Percentiles rank a stretch among this genome's conserved stretches.
Evolutionary conservation across 2,329 filamentous ascomycete genomes (phyloP).

Genomic region (Rhytidhysteron rufulum): DNA sequence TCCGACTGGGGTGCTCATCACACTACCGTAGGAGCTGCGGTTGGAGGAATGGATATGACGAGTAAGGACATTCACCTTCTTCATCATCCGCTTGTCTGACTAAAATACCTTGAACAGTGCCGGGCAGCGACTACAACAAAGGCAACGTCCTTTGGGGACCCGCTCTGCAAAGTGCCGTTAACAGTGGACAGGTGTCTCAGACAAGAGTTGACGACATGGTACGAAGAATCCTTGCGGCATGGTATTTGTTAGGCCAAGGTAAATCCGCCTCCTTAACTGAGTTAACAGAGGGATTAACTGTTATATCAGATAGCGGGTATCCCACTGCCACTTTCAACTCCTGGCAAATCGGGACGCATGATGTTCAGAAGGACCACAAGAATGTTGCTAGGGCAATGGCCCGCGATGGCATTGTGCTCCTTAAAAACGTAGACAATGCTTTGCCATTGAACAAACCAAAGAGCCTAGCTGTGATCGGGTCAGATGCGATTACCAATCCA

Average conservation of each 20-base stretch:
- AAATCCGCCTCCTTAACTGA: too few relatives aligned
- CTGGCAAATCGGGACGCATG: conserved; percentile 38
- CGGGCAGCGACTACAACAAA: conserved; percentile 36
- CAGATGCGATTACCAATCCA: conserved; percentile 73
- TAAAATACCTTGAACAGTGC: too few relatives aligned
- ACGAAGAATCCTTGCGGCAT: conserved; percentile 44
- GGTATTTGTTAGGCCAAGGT: conserved; percentile 49
- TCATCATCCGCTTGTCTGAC: too few relatives aligned
- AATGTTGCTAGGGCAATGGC: conserved; percentile 40
- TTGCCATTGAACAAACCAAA: conserved; percentile 66
- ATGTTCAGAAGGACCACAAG: conserved; percentile 40
- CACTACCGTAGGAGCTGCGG: conserved; percentile 41
- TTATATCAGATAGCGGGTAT: conserved; percentile 43
- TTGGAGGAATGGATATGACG: conserved; percentile 51
- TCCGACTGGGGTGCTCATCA: conserved; percentile 44
- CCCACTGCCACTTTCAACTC: conserved; percentile 44
- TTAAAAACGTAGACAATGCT: conserved; percentile 63
- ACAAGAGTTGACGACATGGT: conserved; percentile 42
- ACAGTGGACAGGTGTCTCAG: conserved; percentile 42
- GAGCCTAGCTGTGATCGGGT: conserved; percentile 66
- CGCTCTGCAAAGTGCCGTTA: conserved; percentile 50
- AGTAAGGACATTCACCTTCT: too few relatives aligned
- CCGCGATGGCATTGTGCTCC: conserved; percentile 46
- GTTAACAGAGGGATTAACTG: too few relatives aligned
- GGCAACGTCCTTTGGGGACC: conserved; percentile 54